Conservation (phyloP, 1,284 basidiomycete genomes). For the Malassezia psittaci region DNA sequence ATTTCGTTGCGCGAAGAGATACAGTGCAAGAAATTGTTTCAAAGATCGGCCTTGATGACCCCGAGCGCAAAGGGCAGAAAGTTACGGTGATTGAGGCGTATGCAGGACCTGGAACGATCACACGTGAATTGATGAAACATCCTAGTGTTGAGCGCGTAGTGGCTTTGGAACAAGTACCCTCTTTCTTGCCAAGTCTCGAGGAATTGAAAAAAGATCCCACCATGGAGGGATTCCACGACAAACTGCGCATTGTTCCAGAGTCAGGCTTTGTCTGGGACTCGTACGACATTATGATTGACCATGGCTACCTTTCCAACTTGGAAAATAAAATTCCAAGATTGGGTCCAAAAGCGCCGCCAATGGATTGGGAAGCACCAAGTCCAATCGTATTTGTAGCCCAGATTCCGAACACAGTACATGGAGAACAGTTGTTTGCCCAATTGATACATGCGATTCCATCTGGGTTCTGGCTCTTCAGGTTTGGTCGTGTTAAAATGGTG, state of each 20-base stretch:
- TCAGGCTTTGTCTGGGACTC: constrained; percentile 31
- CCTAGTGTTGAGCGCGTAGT: constrained; percentile 42
- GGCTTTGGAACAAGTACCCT: constrained; percentile 27
- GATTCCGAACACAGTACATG: constrained; percentile 43
- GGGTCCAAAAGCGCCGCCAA: constrained; percentile 7
- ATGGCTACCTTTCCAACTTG: constrained; percentile 27
- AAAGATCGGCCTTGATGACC: constrained; percentile 19
- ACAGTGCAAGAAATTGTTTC: constrained; percentile 24
- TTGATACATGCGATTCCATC: constrained; percentile 31
- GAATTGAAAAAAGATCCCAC: constrained; percentile 18
- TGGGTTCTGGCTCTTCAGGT: constrained; percentile 38
- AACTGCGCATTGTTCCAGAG: constrained; percentile 20
- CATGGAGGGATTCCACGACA: constrained; percentile 11
- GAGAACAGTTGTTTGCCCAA: constrained; percentile 44
- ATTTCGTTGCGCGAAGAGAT: constrained; percentile 31
- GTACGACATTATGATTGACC: constrained; percentile 23
- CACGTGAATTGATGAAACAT: constrained; percentile 28
- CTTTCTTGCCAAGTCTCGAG: constrained; percentile 20
- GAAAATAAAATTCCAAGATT: constrained; percentile 18
- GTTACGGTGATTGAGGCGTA: constrained; percentile 41
- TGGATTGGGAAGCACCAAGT: constrained; percentile 14
- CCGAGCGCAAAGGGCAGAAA: constrained; percentile 22
- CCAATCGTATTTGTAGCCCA: constrained; percentile 39
- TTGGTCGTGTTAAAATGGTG: constrained; percentile 28
- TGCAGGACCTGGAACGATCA: constrained; percentile 38